phyloP scores from a whole-genome alignment of 768 basidiomycete genomes.

The Xerocomellus chrysenteron region DNA sequence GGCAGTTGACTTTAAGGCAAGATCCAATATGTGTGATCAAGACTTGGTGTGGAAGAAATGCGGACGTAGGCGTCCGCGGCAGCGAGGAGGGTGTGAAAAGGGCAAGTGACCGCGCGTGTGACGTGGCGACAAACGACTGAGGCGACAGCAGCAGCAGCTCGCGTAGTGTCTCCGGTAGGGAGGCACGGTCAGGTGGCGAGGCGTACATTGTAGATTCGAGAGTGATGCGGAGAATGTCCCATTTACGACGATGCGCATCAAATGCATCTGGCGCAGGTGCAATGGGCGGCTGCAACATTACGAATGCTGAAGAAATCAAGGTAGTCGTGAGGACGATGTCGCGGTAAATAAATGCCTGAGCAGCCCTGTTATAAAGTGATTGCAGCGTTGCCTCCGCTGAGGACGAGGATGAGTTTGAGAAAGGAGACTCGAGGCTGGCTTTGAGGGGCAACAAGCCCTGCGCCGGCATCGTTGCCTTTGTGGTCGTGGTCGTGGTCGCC shows the following conservation, averaged over 20 bases:
- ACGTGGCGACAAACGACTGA: constrained; percentile 51
- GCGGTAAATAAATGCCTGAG: constrained; percentile 74
- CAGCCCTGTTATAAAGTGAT: constrained; percentile 74
- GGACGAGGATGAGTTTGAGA: constrained; percentile 12
- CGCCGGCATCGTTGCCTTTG: constrained; percentile 20
- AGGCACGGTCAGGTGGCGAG: constrained; percentile 41
- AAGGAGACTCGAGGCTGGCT: constrained; percentile 17
- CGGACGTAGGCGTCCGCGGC: constrained; percentile 42
- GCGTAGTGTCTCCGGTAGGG: constrained; percentile 52
- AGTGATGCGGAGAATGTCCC: constrained; percentile 86
- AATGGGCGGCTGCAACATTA: constrained; percentile 49
- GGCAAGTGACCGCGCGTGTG: constrained; percentile 62
- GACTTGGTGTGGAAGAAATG: constrained; percentile 67
- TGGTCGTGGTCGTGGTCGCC: constrained; percentile 44
- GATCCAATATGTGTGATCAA: constrained; percentile 69
- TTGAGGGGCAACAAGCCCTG: constrained; percentile 38
- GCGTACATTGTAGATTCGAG: constrained; percentile 73
- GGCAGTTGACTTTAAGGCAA: constrained; percentile 63
- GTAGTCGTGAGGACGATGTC: constrained; percentile 66
- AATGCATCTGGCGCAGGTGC: constrained; percentile 38
- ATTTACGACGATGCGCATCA: constrained; percentile 64
- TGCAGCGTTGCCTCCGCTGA: constrained; percentile 54
- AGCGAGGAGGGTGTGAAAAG: constrained; percentile 60
- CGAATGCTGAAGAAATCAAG: constrained; percentile 67
- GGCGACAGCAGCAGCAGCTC: constrained; percentile 57